Base-by-base conservation (phyloP, 495 filamentous ascomycete species). In the Friedmanniomyces endolithicus region DNA sequence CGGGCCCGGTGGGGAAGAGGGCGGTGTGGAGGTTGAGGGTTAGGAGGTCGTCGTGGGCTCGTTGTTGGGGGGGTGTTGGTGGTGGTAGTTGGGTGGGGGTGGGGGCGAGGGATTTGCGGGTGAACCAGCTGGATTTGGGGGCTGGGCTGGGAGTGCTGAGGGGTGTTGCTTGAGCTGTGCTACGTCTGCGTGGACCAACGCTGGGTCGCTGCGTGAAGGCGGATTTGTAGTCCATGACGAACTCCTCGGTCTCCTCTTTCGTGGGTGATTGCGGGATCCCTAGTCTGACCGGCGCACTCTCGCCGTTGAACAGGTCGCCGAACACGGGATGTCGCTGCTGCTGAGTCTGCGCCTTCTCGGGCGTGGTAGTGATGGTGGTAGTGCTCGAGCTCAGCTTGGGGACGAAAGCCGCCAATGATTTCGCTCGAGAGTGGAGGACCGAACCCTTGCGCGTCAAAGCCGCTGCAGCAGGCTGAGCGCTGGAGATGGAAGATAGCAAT, bases 21-120 rank as follows among this genome's bases (percentile, higher is more conserved):
- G 82, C 77, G 1, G 74, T 68, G 25, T 76, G 68, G 57, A 88
- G 77, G 64, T 86, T 76, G 20, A 87, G 68, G 55, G 75, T 78
- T 52, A 80, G 71, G 37, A 87, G 72, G 11, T 58, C 51, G 53
- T 62, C 59, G 23, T 40, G 46, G 2, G 31, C 27, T 24, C 9
- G 17, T 40, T 34, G 24, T n/a, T n/a, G n/a, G n/a, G n/a, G n/a
- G 27, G 27, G 27, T 31, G 27, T 9, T 37, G 48, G 8, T 23
- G 41, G 27, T n/a, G 40, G 8, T 23, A 29, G 27, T n/a, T 31
- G n/a, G 14, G 60, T 41, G 11, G 50, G n/a, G 29, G 55, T 25
- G 11, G 57, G 24, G 1, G 51, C 22, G 8, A 55, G 17, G 0
- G 54, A 29, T 23, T 54, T 48, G 9, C 52, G 50, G 19, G 14